These are phyloP conservation scores for Tetradesmus lagerheimii DNA, from an alignment of 139 green algal species.

Conservation along the genomic window DNA sequence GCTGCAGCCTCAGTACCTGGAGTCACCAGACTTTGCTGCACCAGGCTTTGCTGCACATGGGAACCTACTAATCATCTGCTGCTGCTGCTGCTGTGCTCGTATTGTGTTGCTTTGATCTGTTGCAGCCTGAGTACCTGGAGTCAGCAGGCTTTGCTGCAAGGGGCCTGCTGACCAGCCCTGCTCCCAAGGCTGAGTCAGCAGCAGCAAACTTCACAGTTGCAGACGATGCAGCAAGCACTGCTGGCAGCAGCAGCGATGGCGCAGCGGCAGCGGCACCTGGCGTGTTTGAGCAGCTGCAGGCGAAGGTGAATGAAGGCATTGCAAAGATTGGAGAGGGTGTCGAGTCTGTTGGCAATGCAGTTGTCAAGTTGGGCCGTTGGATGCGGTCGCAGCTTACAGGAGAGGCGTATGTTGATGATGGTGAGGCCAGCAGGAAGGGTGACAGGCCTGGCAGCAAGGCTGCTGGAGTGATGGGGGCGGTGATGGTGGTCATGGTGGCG, in stretches of 20 bases:
- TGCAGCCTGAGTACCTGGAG: conserved; percentile 5
- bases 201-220: background rate
- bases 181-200: background rate
- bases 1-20: too few species aligned
- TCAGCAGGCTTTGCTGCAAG: background rate
- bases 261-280: background rate
- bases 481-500: background rate
- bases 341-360: background rate
- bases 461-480: background rate
- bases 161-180: background rate
- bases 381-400: background rate
- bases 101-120: background rate
- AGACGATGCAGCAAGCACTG: background rate
- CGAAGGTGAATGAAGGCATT: background rate
- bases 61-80: too few species aligned
- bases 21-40: too few species aligned
- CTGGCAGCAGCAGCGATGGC: background rate
- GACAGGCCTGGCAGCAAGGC: background rate
- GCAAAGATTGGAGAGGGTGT: background rate
- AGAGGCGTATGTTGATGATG: background rate
- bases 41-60: background rate
- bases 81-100: background rate
- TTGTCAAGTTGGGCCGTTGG: background rate
- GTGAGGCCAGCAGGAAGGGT: background rate
- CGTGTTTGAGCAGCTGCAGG: background rate